Conservation (phyloP, 345 rosid species). For the Salix dunnii region DNA sequence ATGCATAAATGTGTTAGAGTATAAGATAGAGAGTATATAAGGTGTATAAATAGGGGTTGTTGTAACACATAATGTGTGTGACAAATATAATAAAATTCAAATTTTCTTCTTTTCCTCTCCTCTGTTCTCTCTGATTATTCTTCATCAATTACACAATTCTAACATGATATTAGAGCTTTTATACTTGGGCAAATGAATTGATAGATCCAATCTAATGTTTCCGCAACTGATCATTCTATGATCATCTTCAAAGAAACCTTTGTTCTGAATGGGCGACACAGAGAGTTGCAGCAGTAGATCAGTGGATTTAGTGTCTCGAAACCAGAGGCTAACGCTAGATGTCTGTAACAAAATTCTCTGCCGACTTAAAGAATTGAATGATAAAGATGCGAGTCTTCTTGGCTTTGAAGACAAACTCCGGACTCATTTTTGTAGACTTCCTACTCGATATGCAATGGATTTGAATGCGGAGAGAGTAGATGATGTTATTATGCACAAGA, state of each 20-base stretch:
- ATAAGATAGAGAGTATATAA: too few species aligned
- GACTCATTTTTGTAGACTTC: slow-evolving; percentile 55
- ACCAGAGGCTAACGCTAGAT: slow-evolving; percentile 43
- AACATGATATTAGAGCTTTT: too few species aligned
- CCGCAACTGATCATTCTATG: too few species aligned
- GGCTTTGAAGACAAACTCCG: slow-evolving; percentile 60
- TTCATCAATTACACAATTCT: too few species aligned
- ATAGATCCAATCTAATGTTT: too few species aligned
- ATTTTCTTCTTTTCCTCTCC: too few species aligned
- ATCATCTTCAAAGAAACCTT: slow-evolving; percentile 7
- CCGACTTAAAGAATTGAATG: slow-evolving; percentile 39
- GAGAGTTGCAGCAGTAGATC: slow-evolving; percentile 58
- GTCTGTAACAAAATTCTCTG: too few species aligned
- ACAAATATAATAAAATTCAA: too few species aligned
- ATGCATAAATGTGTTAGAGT: background rate
- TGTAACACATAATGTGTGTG: too few species aligned
- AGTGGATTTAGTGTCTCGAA: slow-evolving; percentile 36
- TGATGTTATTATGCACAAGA: slow-evolving; percentile 66
- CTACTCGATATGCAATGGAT: slow-evolving; percentile 56
- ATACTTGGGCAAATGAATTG: too few species aligned
- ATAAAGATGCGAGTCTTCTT: slow-evolving; percentile 35
- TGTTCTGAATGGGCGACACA: slow-evolving; percentile 39
- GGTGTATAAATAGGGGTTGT: too few species aligned
- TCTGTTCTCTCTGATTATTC: too few species aligned
- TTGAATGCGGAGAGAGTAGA: slow-evolving; percentile 58